Conservation (phyloP, 768 basidiomycete species). For the Suillus discolor region DNA sequence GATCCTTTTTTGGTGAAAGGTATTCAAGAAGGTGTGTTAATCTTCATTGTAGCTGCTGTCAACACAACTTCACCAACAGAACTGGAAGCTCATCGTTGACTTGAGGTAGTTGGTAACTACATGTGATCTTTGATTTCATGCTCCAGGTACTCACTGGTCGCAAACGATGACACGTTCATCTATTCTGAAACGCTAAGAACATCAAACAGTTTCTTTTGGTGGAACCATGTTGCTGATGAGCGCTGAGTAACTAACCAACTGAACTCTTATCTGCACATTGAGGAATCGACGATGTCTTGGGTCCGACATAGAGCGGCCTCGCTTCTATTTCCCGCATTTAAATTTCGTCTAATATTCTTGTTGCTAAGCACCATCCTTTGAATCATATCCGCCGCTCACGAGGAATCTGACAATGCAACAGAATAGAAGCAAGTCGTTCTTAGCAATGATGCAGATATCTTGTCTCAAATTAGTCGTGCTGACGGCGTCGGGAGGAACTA, state of each 20-base stretch:
- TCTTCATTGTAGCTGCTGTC: too few relatives aligned
- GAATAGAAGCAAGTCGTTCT: constrained; percentile 19
- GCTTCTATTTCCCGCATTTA: not conserved
- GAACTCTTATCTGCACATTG: not conserved
- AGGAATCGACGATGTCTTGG: constrained; percentile 13
- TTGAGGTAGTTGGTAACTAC: too few relatives aligned
- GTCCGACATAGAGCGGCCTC: too few relatives aligned
- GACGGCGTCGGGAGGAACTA: constrained; percentile 34
- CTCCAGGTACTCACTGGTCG: not conserved
- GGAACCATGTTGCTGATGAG: not conserved
- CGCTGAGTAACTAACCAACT: not conserved
- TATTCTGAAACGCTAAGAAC: not conserved
- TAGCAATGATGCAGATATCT: constrained; percentile 15
- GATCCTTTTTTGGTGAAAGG: too few relatives aligned
- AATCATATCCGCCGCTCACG: not conserved
- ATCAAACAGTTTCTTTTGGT: not conserved
- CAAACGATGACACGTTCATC: not conserved
- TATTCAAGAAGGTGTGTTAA: too few relatives aligned
- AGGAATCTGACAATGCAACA: constrained; percentile 7
- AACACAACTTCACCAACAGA: too few relatives aligned
- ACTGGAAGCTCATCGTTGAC: too few relatives aligned
- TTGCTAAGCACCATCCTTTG: not conserved
- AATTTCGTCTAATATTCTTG: not conserved
- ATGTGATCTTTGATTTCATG: not conserved
- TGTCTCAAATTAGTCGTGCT: constrained; percentile 6